These are phyloP conservation scores for Botryococcus braunii DNA, from an alignment of 163 green algal species.

Conservation along the genomic window DNA sequence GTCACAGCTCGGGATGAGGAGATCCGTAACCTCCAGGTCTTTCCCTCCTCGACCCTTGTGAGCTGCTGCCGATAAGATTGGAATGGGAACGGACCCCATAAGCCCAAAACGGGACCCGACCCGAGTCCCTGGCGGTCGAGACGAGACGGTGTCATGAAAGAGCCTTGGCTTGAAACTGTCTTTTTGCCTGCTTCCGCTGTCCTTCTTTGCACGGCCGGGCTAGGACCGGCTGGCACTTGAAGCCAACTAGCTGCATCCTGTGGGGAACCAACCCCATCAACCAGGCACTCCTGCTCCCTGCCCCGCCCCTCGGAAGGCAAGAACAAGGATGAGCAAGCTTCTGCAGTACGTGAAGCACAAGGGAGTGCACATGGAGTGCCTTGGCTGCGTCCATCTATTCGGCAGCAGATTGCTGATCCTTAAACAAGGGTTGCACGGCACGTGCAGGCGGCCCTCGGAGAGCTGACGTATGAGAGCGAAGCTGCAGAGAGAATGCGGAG, in stretches of 20 bases:
- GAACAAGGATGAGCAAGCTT: no score
- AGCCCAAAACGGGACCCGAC: no score
- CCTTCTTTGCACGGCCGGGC: no score
- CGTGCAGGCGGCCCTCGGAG: conserved; percentile 43
- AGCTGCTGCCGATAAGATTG: no score
- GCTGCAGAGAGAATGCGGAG: conserved; percentile 48
- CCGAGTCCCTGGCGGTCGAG: no score
- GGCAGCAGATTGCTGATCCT: neutral
- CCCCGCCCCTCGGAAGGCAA: no score
- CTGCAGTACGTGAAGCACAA: neutral
- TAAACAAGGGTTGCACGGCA: neutral
- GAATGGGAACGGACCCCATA: no score
- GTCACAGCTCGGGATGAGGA: conserved; percentile 55
- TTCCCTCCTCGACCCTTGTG: no score
- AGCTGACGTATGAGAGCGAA: conserved; percentile 72
- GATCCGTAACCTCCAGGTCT: conserved; percentile 64
- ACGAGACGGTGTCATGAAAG: neutral
- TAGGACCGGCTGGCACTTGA: no score
- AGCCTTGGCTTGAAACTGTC: neutral
- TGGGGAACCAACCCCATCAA: no score
- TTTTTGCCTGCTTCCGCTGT: neutral
- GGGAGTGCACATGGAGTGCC: neutral
- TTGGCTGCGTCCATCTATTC: neutral
- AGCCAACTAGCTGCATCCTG: no score
- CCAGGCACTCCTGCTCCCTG: no score